phyloP scores from a whole-genome alignment of 2,329 filamentous ascomycete species.

The Anthostomella pinea region DNA sequence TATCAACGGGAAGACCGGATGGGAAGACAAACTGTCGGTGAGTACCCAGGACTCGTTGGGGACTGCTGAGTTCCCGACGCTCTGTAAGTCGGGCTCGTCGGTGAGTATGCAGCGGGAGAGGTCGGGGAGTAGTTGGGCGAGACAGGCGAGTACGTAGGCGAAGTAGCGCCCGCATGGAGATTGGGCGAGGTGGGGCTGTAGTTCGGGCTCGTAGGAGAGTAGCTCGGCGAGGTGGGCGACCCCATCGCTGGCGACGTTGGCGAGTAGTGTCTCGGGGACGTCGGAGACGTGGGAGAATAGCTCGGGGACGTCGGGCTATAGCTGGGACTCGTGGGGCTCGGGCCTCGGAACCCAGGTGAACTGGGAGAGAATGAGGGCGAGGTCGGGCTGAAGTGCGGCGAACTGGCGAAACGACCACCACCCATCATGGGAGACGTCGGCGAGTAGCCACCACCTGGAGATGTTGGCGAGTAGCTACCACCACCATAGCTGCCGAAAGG shows the following conservation, averaged over 20 bases:
- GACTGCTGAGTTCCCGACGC: constrained; percentile 54
- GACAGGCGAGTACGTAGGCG: constrained; percentile 64
- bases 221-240: constrained; percentile 71
- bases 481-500: constrained; percentile 56
- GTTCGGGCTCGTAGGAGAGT: constrained; percentile 67
- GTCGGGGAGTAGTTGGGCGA: constrained; percentile 79
- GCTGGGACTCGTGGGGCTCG: constrained; percentile 55
- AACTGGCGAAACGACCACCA: constrained; percentile 52
- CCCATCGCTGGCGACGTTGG: constrained; percentile 74
- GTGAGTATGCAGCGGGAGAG: constrained; percentile 62
- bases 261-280: constrained; percentile 56
- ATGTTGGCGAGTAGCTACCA: constrained; percentile 71
- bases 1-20: background rate
- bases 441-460: constrained; percentile 71
- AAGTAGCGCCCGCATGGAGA: constrained; percentile 46
- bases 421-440: constrained; percentile 70
- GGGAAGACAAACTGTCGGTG: constrained; percentile 53
- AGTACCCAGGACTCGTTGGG: constrained; percentile 70
- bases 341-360: constrained; percentile 47
- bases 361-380: constrained; percentile 61
- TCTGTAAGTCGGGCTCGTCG: constrained; percentile 60
- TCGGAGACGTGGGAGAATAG: constrained; percentile 62
- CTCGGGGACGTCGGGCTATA: constrained; percentile 66
- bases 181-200: constrained; percentile 69
- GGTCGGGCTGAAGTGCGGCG: constrained; percentile 61